Base-by-base conservation (phyloP, 306 rosid species). In the Cicer chorassanicum region DNA sequence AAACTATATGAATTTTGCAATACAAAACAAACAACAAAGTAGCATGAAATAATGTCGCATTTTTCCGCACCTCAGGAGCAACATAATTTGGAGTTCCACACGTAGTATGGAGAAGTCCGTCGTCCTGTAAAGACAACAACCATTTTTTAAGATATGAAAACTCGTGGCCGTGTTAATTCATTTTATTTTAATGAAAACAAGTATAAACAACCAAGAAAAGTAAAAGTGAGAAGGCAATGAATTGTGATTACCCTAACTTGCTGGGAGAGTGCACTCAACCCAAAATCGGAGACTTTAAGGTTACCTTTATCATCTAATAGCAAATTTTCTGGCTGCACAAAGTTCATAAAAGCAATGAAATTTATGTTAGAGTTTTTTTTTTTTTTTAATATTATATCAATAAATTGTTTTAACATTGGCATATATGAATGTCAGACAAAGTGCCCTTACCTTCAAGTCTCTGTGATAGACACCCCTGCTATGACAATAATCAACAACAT, bases 81-180 rank as follows among this genome's bases (percentile, higher is more conserved):
- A 94, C 99, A 46, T 94, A 94, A 78, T 94, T 94, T 66, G 99
- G 97, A 80, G 99, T 94, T 75, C 99, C 99, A 65, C 99, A 94
- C 68, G 99, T 87, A 16, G 99, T 94, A 89, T 94, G 99, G 79
- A 94, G 96, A 77, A 94, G 87, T 53, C 99, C 99, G 8, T 94
- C 99, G 73, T 89, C 97, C 99, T 92, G 89, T 66, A 80, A 82
- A 65, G 59, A 24, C 34, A 24, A 75, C 44, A 70, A 56, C 40
- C 43, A 60, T 77, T 70, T 43, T 54, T 53, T 66, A 75, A 80
- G 74, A 81, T 13, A 34, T 51, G 66, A 65, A n/a, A 24, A 24
- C 50, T 48, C 72, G 38, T 41, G 1, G 16, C 42, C 42, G 19
- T 44, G 15, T 65, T 65, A 8, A 65, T 41, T 16, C 39, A 43